Evolutionary conservation across 1,284 basidiomycete species (phyloP).

Genomic region (Puccinia brachypodii): DNA sequence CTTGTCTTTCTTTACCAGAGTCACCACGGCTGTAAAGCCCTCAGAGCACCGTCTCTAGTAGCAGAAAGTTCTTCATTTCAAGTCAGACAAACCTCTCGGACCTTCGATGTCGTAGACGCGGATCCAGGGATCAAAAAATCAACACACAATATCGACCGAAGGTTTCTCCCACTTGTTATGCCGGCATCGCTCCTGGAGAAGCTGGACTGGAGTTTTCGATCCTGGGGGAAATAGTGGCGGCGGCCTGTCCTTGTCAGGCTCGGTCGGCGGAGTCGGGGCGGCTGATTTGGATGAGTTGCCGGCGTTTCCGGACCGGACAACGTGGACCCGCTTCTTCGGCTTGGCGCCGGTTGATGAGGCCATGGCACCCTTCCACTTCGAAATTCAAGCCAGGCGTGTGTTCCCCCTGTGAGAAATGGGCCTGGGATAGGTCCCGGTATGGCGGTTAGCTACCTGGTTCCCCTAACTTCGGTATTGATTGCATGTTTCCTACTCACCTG

Average conservation of each 20-base stretch:
- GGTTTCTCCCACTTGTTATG: slow-evolving; percentile 56
- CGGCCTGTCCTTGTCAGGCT: slow-evolving; percentile 47
- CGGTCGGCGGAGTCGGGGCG: slow-evolving; percentile 54
- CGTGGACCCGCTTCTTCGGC: slow-evolving; percentile 63
- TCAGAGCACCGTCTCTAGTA: slow-evolving; percentile 35
- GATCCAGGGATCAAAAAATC: neutral
- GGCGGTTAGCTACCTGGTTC: no score
- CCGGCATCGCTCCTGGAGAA: slow-evolving; percentile 56
- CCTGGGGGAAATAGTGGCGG: slow-evolving; percentile 55
- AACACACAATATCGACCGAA: slow-evolving; percentile 52
- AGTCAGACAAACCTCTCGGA: neutral
- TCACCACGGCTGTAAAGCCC: slow-evolving; percentile 53
- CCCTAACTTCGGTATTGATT: no score
- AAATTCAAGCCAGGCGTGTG: neutral
- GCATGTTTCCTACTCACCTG: no score
- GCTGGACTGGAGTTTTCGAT: slow-evolving; percentile 56
- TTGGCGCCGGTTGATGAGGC: slow-evolving; percentile 12
- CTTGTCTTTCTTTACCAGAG: slow-evolving; percentile 55
- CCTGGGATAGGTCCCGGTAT: no score
- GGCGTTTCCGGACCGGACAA: slow-evolving; percentile 80
- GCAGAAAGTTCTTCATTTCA: neutral
- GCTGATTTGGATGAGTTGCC: slow-evolving; percentile 72
- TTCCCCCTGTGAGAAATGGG: no score
- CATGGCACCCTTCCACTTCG: neutral
- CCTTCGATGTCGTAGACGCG: neutral